Conservation (phyloP, 2,329 filamentous ascomycete genomes). For the Bertia moriformis region DNA sequence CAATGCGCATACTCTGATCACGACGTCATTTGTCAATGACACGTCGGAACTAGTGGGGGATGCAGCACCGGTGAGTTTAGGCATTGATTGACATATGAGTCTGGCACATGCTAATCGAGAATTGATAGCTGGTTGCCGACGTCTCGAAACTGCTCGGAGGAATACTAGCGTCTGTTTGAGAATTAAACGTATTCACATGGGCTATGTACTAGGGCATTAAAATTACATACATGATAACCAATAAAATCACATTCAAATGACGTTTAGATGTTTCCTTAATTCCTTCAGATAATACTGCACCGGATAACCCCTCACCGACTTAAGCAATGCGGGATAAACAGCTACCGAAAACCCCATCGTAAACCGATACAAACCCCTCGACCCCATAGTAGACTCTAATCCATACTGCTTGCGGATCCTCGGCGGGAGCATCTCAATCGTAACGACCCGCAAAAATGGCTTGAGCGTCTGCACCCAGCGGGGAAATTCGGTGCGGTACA, state of each 20-base stretch:
- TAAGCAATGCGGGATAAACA: slow-evolving; percentile 13
- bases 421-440: slow-evolving; percentile 8
- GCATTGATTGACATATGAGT: background rate
- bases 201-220: no score
- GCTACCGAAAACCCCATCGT: slow-evolving; percentile 8
- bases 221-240: background rate
- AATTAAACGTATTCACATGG: background rate
- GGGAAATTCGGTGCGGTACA: slow-evolving; percentile 10
- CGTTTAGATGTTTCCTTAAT: slow-evolving; percentile 7
- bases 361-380: slow-evolving; percentile 5
- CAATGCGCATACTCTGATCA: slow-evolving; percentile 11
- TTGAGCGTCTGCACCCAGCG: slow-evolving; percentile 7
- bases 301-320: slow-evolving; percentile 11
- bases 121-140: background rate
- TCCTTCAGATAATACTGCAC: slow-evolving; percentile 9
- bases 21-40: slow-evolving; percentile 12
- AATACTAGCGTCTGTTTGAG: background rate
- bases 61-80: slow-evolving; percentile 14
- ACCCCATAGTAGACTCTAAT: slow-evolving; percentile 7
- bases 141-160: background rate
- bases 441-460: slow-evolving; percentile 8
- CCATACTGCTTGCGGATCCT: slow-evolving; percentile 11
- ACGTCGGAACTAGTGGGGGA: slow-evolving; percentile 14
- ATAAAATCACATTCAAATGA: background rate
- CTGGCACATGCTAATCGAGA: background rate